Base-by-base conservation (phyloP, 306 rosid genomes). In the Lagenaria siceraria region DNA sequence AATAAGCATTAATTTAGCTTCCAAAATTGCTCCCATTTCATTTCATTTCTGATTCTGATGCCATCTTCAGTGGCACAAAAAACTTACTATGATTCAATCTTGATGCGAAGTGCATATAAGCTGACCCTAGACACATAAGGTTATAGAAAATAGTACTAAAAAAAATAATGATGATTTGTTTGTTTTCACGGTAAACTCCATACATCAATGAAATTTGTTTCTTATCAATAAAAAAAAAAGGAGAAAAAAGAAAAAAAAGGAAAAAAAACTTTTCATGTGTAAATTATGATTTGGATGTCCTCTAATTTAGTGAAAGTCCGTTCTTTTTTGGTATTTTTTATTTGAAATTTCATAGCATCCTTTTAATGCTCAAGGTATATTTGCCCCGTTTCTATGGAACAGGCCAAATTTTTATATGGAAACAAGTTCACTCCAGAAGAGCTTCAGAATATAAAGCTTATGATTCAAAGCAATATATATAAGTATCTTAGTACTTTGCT, bases 401-500 rank as follows among this genome's bases (percentile, higher is more conserved):
- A 92, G 97, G 96, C 91, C 79, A 92, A 87, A 83, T 82, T 87
- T 84, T 82, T 92, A 80, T 92, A 92, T 80, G 94, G 92, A 70
- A 85, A 80, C 85, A 87, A 78, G 81, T 92, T 92, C 84, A 78
- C 85, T 84, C 18, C 87, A 11, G 98, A 90, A 79, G 98, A 92
- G 85, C 53, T 86, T 80, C 96, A 89, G 84, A 59, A 89, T 83
- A 86, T 92, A 80, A 90, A 90, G 84, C 88, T 89, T 76, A 89
- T 90, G 96, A 92, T 92, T 78, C 98, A 92, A 83, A 92, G 98
- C 90, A 92, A 91, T 75, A 84, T 92, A 89, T 92, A 90, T 82
- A 92, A 87, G 88, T 92, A 92, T 84, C 91, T 92, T 40, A 86
- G 98, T 74, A 83, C 89, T 80, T 83, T 92, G 53, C 98, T 92